phyloP scores from a whole-genome alignment of 495 filamentous ascomycete genomes.

The Hypoxylon fuscum region DNA sequence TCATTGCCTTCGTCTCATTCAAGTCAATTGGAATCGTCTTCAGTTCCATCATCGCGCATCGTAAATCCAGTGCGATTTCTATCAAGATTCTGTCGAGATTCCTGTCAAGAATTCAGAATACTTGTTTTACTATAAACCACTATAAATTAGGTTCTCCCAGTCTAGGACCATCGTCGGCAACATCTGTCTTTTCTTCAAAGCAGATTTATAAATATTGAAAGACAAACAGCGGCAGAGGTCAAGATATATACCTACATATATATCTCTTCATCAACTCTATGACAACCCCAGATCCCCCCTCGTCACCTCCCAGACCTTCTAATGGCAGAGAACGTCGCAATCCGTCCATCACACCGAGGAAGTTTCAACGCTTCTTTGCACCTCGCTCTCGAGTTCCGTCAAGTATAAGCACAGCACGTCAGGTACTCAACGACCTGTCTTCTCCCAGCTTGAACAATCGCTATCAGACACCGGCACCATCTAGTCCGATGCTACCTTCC shows the following conservation, averaged over 20 bases:
- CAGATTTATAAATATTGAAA: too few relatives aligned
- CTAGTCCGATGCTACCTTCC: constrained; percentile 54
- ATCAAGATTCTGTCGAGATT: too few relatives aligned
- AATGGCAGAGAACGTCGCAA: constrained; percentile 56
- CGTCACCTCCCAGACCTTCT: constrained; percentile 49
- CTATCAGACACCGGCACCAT: constrained; percentile 52
- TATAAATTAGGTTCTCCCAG: too few relatives aligned
- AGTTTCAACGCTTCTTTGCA: constrained; percentile 85
- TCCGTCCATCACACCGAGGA: constrained; percentile 73
- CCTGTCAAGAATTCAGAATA: too few relatives aligned
- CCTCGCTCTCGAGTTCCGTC: constrained; percentile 62
- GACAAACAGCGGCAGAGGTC: too few relatives aligned
- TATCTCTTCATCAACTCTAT: neutral
- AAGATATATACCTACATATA: too few relatives aligned
- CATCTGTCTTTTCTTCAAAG: constrained; percentile 17
- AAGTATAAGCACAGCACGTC: constrained; percentile 63
- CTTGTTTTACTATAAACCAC: too few relatives aligned
- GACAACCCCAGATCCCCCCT: constrained; percentile 40
- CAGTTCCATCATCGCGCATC: too few relatives aligned
- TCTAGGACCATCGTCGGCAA: too few relatives aligned
- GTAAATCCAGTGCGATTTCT: too few relatives aligned
- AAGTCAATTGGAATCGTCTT: neutral
- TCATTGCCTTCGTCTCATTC: too few relatives aligned
- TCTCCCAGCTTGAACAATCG: constrained; percentile 67
- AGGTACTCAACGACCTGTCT: constrained; percentile 76